Base-by-base conservation (phyloP, 148 eudicot species). In the Cornus suecica region DNA sequence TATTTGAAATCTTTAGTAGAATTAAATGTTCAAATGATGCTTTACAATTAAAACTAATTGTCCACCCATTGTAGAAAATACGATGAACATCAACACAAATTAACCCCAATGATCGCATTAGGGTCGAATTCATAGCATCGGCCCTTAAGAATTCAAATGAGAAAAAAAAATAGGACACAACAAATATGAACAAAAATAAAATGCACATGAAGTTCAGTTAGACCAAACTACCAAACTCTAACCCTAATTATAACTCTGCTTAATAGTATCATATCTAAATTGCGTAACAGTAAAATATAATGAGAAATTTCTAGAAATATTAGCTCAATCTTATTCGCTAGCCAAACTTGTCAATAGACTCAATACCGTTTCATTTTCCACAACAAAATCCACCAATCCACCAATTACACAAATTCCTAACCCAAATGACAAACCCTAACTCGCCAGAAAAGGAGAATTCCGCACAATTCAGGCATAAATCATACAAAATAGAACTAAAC, bases 391-490 rank as follows among this genome's bases (percentile, higher is more conserved):
- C n/a, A n/a, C n/a, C 10, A 45, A 27, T 10, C 65, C 77, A 37
- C 42, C 24, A 22, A 34, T 41, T 24, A 42, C 26, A n/a, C n/a
- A 14, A 45, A 27, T 9, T 66, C 77, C 69, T 48, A 68, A 68
- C 54, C 51, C 16, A 18, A 1, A 77, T 60, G 66, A 61, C 54
- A 77, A 70, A 71, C 48, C 71, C 71, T 31, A 75, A 27, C 34
- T 30, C 56, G 58, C 37, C 68, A 42, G 26, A 11, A 77, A 68
- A 14, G 4, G 10, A 62, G 24, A 18, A 56, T 31, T 45, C 45
- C 24, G n/a, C 23, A n/a, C 25, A 58, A 58, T 58, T 58, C 62
- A 2, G 32, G 7, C 18, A 22, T 23, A 54, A 29, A 13, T 25
- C 16, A 25, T 22, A 0, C 24, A 73, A 28, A 20, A 37, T 18